These are phyloP conservation scores for Stromatinia cepivora DNA, from an alignment of 2,329 filamentous ascomycete genomes.

Conservation along the genomic window DNA sequence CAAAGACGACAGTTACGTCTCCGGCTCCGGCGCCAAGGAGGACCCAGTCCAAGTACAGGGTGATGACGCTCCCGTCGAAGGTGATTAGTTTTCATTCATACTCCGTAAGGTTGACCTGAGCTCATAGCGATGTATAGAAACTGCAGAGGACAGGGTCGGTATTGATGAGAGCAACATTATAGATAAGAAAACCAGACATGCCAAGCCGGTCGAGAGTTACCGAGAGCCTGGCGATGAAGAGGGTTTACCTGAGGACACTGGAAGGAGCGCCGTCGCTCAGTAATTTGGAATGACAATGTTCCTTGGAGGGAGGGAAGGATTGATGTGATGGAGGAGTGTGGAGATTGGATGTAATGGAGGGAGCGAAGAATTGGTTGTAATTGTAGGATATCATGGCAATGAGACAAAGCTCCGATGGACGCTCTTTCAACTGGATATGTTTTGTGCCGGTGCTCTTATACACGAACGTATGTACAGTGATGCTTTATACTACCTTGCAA, in stretches of 20 bases:
- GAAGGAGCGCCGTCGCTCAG: slow-evolving; percentile 18
- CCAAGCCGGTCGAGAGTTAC: slow-evolving; percentile 28
- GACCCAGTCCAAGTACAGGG: slow-evolving; percentile 17
- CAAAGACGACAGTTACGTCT: slow-evolving; percentile 19
- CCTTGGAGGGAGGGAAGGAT: neutral
- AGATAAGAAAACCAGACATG: neutral
- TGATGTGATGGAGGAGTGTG: too few relatives aligned
- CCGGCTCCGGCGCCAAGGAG: neutral
- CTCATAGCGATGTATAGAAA: slow-evolving; percentile 1
- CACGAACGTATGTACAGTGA: neutral
- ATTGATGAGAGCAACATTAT: slow-evolving; percentile 16
- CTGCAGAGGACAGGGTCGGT: slow-evolving; percentile 8
- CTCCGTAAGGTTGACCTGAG: neutral
- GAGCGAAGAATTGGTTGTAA: neutral
- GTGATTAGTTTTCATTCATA: neutral
- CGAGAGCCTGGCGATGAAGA: slow-evolving; percentile 38
- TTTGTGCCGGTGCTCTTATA: neutral
- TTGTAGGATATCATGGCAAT: neutral
- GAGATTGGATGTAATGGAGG: too few relatives aligned
- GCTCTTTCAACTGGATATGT: too few relatives aligned
- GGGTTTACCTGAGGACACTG: slow-evolving; percentile 31
- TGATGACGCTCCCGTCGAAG: slow-evolving; percentile 16
- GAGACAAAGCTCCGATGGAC: neutral
- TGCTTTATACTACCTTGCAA: neutral
- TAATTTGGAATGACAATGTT: neutral